Conservation (phyloP, 441 rosid genomes). For the Erodium trifolium region DNA sequence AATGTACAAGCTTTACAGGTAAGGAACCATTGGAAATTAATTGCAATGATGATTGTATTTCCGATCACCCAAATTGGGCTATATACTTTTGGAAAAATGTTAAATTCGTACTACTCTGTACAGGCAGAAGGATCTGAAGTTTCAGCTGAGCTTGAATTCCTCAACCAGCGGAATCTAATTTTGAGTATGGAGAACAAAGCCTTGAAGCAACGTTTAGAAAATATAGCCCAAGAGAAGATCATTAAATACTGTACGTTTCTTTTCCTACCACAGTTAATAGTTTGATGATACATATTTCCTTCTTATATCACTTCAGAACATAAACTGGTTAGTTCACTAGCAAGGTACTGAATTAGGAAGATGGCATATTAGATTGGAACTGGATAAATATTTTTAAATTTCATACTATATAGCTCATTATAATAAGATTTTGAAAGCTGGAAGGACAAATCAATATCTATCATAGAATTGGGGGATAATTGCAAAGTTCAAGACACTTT, state of each 20-base stretch:
- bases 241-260: conserved; percentile 64
- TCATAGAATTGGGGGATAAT: too few species aligned
- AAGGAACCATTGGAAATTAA: conserved; percentile 18
- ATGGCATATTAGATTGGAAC: neutral
- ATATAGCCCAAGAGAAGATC: conserved; percentile 73
- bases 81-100: neutral
- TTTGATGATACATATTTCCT: conserved; percentile 10
- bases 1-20: conserved; percentile 96
- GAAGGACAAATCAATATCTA: neutral
- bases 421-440: neutral
- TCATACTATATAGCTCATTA: neutral
- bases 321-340: neutral
- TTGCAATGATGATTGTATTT: conserved; percentile 10
- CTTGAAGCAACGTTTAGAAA: conserved; percentile 83
- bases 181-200: conserved; percentile 98
- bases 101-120: neutral
- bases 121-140: conserved; percentile 92
- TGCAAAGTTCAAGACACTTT: too few species aligned
- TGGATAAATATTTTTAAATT: neutral
- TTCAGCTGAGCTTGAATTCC: conserved; percentile 90
- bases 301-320: neutral
- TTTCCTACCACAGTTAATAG: conserved; percentile 20
- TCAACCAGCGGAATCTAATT: conserved; percentile 86
- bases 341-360: conserved; percentile 1
- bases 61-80: neutral